Evolutionary conservation across 805 yeast genomes (phyloP).

Genomic region (Cyberlindnera americana): DNA sequence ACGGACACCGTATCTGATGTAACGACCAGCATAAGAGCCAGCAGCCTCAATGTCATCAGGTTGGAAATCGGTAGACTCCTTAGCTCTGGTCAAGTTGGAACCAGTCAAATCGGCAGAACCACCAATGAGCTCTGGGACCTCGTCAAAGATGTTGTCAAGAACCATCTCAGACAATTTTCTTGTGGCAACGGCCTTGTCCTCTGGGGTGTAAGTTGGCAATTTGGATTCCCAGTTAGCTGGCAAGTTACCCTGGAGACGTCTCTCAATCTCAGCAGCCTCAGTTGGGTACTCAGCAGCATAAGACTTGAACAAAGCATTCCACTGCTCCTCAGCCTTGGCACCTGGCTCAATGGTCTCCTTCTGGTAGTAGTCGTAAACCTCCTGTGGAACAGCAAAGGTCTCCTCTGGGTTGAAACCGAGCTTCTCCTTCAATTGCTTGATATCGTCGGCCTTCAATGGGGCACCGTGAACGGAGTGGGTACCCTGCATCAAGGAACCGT

Average conservation of each 20-base stretch:
- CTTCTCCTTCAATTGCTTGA: constrained; percentile 76
- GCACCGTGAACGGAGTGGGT: constrained; percentile 94
- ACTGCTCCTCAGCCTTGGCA: constrained; percentile 64
- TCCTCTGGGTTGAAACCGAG: constrained; percentile 88
- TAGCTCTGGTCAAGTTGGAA: constrained; percentile 90
- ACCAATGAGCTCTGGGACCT: constrained; percentile 86
- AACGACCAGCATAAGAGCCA: constrained; percentile 89
- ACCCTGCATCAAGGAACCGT: constrained; percentile 82
- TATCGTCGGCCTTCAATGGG: constrained; percentile 91
- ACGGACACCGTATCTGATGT: constrained; percentile 96
- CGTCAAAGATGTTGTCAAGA: constrained; percentile 56
- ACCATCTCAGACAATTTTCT: constrained; percentile 90
- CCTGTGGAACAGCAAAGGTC: constrained; percentile 74
- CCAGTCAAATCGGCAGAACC: constrained; percentile 99
- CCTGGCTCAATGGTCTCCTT: constrained; percentile 55
- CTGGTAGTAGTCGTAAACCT: constrained; percentile 69
- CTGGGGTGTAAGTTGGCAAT: constrained; percentile 76
- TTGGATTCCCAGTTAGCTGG: constrained; percentile 78
- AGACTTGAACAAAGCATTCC: constrained; percentile 62
- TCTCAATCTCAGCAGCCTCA: constrained; percentile 69
- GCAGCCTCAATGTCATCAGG: constrained; percentile 70
- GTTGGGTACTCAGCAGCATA: constrained; percentile 73
- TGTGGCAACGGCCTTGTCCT: constrained; percentile 83
- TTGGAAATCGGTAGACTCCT: constrained; percentile 87
- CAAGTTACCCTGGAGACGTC: constrained; percentile 74